Evolutionary conservation across 1,284 basidiomycete genomes (phyloP), one percentile per base, ranked within the genome.

Genomic region (Veloboletus limbatus): DNA sequence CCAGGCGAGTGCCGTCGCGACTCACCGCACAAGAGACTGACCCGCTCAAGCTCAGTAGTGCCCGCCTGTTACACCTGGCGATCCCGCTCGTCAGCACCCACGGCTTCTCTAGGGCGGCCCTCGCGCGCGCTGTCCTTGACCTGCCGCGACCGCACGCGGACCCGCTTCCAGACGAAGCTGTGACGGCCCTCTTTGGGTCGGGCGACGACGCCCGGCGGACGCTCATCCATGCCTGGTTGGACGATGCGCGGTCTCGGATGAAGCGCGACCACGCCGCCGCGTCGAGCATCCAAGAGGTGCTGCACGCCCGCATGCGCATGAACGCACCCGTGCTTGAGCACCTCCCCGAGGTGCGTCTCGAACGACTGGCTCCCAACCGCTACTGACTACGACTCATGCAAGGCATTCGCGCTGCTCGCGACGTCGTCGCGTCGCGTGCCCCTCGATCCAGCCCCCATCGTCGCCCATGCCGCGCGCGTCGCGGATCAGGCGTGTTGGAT

Each of bases 101-200:
- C 54, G 88, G 88, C 8, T 91, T 91, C 63, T 82, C 85, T 7
- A 78, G 85, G 20, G 70, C 78, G 27, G 73, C 85, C 0, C 73
- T 91, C n/a, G 74, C 88, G 1, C 73, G 69, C 38, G 80, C 88
- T 11, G 84, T 77, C 3, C 72, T 86, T 7, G 60, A 69, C 4
- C 68, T 82, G 2, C 75, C 80, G 6, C 53, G 64, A 31, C 71
- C 76, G 0, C 80, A 81, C 55, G 18, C 71, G 2, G 68, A 76
- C 50, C 84, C 85, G 5, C 76, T 91, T 10, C 75, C 81, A 0
- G 85, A 90, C 44, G 67, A 72, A 0, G 81, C 85, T 0, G 76
- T 91, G n/a, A 78, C 81, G 4, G 73, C 83, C 5, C 70, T 91
- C 3, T 91, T 90, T 66, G 88, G 88, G 4, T 52, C 59, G n/a